phyloP scores from a whole-genome alignment of 1,139 yeast genomes.

The Sugiyamaella paludigena region DNA sequence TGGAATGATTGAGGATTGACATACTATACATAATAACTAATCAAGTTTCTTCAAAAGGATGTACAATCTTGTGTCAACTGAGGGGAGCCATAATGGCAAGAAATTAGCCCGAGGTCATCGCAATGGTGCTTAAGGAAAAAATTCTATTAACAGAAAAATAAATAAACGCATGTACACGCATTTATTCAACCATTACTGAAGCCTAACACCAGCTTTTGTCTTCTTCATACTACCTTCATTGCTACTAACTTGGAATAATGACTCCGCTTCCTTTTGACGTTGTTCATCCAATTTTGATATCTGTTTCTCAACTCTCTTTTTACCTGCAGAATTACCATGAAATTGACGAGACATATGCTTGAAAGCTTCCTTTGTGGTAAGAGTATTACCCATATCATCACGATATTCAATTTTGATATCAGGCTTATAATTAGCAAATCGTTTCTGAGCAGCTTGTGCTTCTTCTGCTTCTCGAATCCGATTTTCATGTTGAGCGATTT shows the following conservation, averaged over 20 bases:
- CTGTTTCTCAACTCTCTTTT: conserved; percentile 43
- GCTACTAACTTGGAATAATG: conserved; percentile 24
- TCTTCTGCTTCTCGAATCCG: conserved; percentile 31
- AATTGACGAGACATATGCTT: conserved; percentile 81
- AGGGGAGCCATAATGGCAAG: too few species aligned
- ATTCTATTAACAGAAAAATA: too few species aligned
- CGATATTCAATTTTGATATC: conserved; percentile 59
- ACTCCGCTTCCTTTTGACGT: conserved; percentile 30
- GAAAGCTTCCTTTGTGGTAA: conserved; percentile 76
- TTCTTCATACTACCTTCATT: background rate
- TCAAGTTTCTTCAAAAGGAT: too few species aligned
- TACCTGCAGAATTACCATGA: conserved; percentile 64
- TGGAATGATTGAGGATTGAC: too few species aligned
- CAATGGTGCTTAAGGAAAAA: too few species aligned
- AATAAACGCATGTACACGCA: background rate
- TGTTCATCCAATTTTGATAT: conserved; percentile 39
- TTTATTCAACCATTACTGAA: background rate
- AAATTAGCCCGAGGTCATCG: too few species aligned
- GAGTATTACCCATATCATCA: conserved; percentile 67
- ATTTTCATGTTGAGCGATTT: conserved; percentile 44
- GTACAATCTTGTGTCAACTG: too few species aligned
- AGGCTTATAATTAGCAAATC: conserved; percentile 57
- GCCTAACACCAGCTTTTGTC: conserved; percentile 4
- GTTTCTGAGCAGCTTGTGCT: conserved; percentile 34
- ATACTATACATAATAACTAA: too few species aligned